These are phyloP conservation scores for Microsporum audouinii DNA, from an alignment of 2,329 filamentous ascomycete genomes.

Conservation along the genomic window DNA sequence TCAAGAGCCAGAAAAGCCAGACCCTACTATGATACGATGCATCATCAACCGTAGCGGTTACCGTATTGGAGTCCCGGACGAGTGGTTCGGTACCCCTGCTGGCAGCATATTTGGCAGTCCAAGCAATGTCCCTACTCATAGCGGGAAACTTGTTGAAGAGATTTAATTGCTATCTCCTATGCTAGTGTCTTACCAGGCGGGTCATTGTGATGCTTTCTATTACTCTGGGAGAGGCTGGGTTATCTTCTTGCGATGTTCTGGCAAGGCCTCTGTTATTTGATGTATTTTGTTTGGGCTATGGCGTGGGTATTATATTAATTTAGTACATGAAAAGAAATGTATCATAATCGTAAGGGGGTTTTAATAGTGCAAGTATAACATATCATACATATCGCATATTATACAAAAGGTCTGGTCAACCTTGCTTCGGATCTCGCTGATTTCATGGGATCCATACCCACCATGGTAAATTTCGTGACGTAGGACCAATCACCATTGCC, in stretches of 20 bases:
- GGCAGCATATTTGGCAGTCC: constrained; percentile 30
- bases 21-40: constrained; percentile 38
- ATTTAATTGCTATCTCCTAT: constrained; percentile 18
- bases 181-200: neutral
- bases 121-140: constrained; percentile 6
- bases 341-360: neutral
- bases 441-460: neutral
- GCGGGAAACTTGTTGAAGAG: constrained; percentile 30
- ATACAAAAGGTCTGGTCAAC: neutral
- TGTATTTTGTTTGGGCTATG: neutral
- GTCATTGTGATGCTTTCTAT: neutral
- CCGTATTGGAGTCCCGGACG: constrained; percentile 35
- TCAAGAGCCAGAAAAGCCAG: constrained; percentile 28
- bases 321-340: neutral
- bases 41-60: constrained; percentile 33
- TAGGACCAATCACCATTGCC: neutral
- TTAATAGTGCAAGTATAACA: neutral
- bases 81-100: constrained; percentile 37
- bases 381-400: neutral
- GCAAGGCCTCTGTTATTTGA: no score
- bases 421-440: neutral
- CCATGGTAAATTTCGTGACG: neutral
- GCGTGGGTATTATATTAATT: neutral
- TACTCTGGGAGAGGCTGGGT: neutral
- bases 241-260: neutral